A percentile compares a stretch with the other conserved stretches of the same genome.
phyloP scores from a whole-genome alignment of 768 basidiomycete genomes.

The Gymnopilus junonius region DNA sequence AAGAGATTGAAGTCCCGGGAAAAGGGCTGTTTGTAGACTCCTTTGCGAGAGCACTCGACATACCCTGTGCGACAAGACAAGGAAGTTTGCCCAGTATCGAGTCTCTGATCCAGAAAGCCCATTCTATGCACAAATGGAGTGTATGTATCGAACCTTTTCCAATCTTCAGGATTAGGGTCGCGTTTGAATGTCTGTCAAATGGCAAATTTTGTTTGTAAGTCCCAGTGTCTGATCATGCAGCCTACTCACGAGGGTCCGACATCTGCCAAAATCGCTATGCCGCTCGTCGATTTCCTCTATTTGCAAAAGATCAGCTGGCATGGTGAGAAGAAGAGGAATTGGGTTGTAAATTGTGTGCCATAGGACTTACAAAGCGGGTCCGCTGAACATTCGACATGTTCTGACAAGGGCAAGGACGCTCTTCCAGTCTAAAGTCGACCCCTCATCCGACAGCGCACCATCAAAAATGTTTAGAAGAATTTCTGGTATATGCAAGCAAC shows the following conservation, averaged over 20 bases:
- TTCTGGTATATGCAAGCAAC: slow-evolving; percentile 10
- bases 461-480: slow-evolving; percentile 7
- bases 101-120: background rate
- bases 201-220: background rate
- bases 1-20: slow-evolving; percentile 2
- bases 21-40: background rate
- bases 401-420: slow-evolving; percentile 3
- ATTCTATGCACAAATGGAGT: slow-evolving; percentile 10
- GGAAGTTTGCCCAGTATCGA: background rate
- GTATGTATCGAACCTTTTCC: slow-evolving; percentile 14
- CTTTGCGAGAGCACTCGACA: background rate
- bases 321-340: slow-evolving; percentile 12
- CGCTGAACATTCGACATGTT: slow-evolving; percentile 13
- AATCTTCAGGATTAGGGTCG: slow-evolving; percentile 1
- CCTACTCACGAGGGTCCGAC: background rate
- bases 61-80: background rate
- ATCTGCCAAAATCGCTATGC: background rate
- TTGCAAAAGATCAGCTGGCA: slow-evolving; percentile 16
- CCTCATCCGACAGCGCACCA: background rate
- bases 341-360: slow-evolving; percentile 9
- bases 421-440: background rate
- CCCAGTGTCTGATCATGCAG: background rate
- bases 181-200: slow-evolving; percentile 12
- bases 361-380: slow-evolving; percentile 4
- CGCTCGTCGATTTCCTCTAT: background rate